Conservation (phyloP, 768 basidiomycete genomes). For the Leccinum barrowsii region DNA sequence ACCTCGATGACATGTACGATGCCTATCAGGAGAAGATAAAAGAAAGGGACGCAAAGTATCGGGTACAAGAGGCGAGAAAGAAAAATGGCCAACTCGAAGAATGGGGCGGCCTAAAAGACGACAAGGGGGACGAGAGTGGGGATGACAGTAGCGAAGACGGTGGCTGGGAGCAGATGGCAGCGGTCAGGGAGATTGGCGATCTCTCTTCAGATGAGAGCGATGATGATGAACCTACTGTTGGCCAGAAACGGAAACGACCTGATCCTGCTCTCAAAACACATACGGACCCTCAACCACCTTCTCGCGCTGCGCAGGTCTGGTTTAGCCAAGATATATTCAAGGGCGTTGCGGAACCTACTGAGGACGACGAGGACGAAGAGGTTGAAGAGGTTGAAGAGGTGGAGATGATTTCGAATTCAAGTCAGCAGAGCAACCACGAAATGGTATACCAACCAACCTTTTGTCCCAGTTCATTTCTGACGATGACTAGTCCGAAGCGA, state of each 20-base stretch:
- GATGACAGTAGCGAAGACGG: slow-evolving; percentile 45
- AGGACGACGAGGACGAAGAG: slow-evolving; percentile 8
- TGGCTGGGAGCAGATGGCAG: slow-evolving; percentile 68
- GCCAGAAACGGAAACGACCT: slow-evolving; percentile 42
- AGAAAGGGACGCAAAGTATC: slow-evolving; percentile 86
- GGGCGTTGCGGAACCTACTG: slow-evolving; percentile 37
- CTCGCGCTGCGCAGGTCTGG: slow-evolving; percentile 80
- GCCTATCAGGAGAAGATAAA: slow-evolving; percentile 75
- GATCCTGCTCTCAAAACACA: slow-evolving; percentile 38
- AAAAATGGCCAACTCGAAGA: slow-evolving; percentile 73
- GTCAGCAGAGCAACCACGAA: slow-evolving; percentile 30
- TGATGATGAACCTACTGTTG: slow-evolving; percentile 29
- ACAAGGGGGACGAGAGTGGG: slow-evolving; percentile 37
- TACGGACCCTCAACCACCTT: slow-evolving; percentile 33
- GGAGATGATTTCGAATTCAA: slow-evolving; percentile 27
- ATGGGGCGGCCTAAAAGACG: slow-evolving; percentile 72
- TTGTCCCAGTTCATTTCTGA: slow-evolving; percentile 7
- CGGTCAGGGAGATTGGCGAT: slow-evolving; percentile 46
- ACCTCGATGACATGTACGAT: slow-evolving; percentile 86
- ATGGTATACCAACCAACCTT: slow-evolving; percentile 21
- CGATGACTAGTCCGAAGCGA: slow-evolving; percentile 20
- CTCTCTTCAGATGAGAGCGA: slow-evolving; percentile 54
- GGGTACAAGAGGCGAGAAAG: slow-evolving; percentile 71
- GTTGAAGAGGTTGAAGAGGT: slow-evolving; percentile 19
- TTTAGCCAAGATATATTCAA: slow-evolving; percentile 92